phyloP scores from a whole-genome alignment of 192 early-diverging fungal species.

The Backusella tuberculispora region DNA sequence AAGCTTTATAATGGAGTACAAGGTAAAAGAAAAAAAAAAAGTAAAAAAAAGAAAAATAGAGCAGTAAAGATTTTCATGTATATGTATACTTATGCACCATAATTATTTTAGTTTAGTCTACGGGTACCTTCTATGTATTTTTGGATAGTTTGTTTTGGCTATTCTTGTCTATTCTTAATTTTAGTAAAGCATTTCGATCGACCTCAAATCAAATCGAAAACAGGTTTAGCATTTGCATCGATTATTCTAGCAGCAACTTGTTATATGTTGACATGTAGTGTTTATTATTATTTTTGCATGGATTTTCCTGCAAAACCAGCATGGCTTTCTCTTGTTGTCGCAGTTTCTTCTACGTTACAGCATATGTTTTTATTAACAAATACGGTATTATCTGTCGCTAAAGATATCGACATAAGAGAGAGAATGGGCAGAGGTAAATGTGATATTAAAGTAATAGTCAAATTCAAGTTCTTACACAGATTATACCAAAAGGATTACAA shows the following conservation, averaged over 20 bases:
- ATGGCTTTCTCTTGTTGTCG: conserved; percentile 66
- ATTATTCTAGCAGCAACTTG: conserved; percentile 65
- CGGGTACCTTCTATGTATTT: background rate
- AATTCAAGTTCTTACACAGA: background rate
- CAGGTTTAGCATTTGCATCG: conserved; percentile 68
- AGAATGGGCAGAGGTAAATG: conserved; percentile 63
- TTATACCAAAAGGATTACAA: conserved; percentile 51
- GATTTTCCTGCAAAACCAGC: conserved; percentile 62
- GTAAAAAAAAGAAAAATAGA: background rate
- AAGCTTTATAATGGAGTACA: background rate
- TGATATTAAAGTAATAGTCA: background rate
- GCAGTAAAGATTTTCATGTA: no score
- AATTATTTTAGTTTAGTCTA: background rate
- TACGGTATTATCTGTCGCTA: conserved; percentile 64
- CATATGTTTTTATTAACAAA: conserved; percentile 75
- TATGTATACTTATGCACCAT: background rate
- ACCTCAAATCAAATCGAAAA: conserved; percentile 78
- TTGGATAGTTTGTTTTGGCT: background rate
- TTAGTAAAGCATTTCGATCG: conserved; percentile 69
- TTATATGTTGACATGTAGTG: conserved; percentile 61
- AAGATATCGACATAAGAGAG: conserved; percentile 72
- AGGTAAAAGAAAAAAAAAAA: background rate
- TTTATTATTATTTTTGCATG: conserved; percentile 65
- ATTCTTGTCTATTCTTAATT: conserved; percentile 48
- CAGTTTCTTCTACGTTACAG: conserved; percentile 72